Percentiles rank a stretch among this genome's conserved stretches.
Conservation (phyloP, 805 yeast genomes). For the Ogataea ramenticola region DNA sequence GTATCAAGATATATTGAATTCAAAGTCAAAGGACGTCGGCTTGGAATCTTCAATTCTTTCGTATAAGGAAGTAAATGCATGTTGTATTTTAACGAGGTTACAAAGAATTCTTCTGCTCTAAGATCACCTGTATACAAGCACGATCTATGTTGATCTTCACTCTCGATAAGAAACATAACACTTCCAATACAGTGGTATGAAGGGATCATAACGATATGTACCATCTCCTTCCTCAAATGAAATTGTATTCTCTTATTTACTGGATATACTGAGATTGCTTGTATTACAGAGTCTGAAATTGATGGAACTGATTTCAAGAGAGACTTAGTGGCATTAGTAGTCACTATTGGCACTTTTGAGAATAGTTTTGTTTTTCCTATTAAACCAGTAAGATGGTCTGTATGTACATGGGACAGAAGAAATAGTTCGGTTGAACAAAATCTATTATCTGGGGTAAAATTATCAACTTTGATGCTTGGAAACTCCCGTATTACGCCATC, state of each 20-base stretch:
- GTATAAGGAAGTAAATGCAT: constrained; percentile 3
- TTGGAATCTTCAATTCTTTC: background rate
- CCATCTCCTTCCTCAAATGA: background rate
- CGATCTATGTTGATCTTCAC: background rate
- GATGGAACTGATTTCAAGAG: background rate
- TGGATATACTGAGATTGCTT: background rate
- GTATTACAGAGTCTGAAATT: background rate
- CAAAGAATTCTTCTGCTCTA: constrained; percentile 7
- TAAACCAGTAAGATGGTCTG: constrained; percentile 9
- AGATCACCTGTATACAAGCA: constrained; percentile 14
- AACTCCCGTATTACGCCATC: constrained; percentile 7
- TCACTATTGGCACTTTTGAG: background rate
- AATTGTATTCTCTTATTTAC: background rate
- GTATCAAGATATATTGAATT: constrained; percentile 13
- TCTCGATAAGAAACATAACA: constrained; percentile 8
- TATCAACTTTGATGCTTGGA: constrained; percentile 9
- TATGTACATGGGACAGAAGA: constrained; percentile 13
- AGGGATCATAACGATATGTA: constrained; percentile 10
- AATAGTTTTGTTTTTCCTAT: background rate
- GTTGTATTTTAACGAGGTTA: constrained; percentile 3
- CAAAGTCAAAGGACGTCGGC: background rate
- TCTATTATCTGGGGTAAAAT: constrained; percentile 2
- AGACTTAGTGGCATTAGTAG: constrained; percentile 3
- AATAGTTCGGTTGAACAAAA: constrained; percentile 4
- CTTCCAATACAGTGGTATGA: constrained; percentile 16